phyloP scores from a whole-genome alignment of 805 yeast genomes.

The Komagataella kurtzmanii region DNA sequence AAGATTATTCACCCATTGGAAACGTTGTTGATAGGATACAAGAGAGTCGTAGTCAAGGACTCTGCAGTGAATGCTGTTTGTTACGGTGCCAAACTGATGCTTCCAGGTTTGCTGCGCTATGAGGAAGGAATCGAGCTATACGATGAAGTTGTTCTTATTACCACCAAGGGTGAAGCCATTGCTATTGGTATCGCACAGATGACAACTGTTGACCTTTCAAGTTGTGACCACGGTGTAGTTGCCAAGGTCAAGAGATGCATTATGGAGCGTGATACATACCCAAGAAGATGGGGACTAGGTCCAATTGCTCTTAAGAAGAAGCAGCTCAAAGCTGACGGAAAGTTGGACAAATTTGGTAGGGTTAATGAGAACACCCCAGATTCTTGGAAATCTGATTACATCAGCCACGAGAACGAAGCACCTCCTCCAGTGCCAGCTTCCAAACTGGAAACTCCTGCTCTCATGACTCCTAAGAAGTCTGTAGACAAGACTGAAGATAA shows the following conservation, averaged over 20 bases:
- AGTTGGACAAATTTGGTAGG: conserved; percentile 92
- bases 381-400: conserved; percentile 79
- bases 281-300: conserved; percentile 99
- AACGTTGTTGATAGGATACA: conserved; percentile 85
- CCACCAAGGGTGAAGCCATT: conserved; percentile 98
- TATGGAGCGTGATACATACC: conserved; percentile 98
- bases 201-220: conserved; percentile 93
- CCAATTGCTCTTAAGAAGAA: conserved; percentile 98
- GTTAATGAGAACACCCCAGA: conserved; percentile 88
- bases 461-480: conserved; percentile 33
- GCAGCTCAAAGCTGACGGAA: conserved; percentile 94
- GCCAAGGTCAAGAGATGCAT: conserved; percentile 98
- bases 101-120: conserved; percentile 94
- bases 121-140: conserved; percentile 95
- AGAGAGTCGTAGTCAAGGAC: conserved; percentile 84
- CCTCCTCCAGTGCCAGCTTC: conserved; percentile 48
- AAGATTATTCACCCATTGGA: conserved; percentile 91
- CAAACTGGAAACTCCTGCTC: conserved; percentile 25
- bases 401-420: conserved; percentile 49
- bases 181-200: conserved; percentile 98
- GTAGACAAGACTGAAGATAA: conserved; percentile 22
- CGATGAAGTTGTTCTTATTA: conserved; percentile 95
- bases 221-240: conserved; percentile 97
- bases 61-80: conserved; percentile 97
- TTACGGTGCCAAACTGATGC: conserved; percentile 98